Base-by-base conservation (phyloP, 2,329 filamentous ascomycete genomes). In the Aspergillus niger region DNA sequence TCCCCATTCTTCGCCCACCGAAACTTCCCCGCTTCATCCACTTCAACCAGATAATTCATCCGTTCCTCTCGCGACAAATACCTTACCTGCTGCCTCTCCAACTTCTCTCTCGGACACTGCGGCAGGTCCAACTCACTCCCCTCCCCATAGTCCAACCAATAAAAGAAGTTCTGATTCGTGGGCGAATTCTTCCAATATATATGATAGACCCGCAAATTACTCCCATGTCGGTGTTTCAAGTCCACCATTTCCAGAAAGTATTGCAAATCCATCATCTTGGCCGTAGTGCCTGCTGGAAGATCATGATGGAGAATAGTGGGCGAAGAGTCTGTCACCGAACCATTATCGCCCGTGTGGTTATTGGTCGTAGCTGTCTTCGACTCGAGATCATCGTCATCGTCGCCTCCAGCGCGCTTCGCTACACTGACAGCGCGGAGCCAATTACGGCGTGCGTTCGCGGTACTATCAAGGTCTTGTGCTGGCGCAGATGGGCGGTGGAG, bases 211-310 rank as follows among this genome's bases (percentile, higher is more conserved):
- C 90, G 83, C 54, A 97, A 76, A 67, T 95, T 96, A 57, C 88
- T 89, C 3, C 92, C 93, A 70, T 97, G 96, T 3, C 92, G 86
- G 72, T 97, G 92, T 74, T 96, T 93, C 50, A 88, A 79, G 72
- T 95, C 91, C 7, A 94, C 88, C 89, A 96, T 93, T 70, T 97
- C 86, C 1, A 88, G 80, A 64, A 95, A 96, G 72, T 96, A 96
- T 70, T 91, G 89, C 38, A 96, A 74, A 17, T 91, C 91, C 90
- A 96, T 94, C 74, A 86, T 89, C 73, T 89, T 91, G 1, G 91
- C 88, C 5, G 85, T 86, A 66, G 87, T 85, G 61, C 86, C 86
- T 38, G 70, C 85, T 86, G 59, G 82, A 77, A 66, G 85, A 79
- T 8, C 80, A 72, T 58, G 80, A 79, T 50, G 75, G 73, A 57